A percentile compares a stretch with the other conserved stretches of the same genome.
These are phyloP conservation scores for Pythium aristosporum DNA, from an alignment of 352 stramenopile genomes.

Conservation along the genomic window DNA sequence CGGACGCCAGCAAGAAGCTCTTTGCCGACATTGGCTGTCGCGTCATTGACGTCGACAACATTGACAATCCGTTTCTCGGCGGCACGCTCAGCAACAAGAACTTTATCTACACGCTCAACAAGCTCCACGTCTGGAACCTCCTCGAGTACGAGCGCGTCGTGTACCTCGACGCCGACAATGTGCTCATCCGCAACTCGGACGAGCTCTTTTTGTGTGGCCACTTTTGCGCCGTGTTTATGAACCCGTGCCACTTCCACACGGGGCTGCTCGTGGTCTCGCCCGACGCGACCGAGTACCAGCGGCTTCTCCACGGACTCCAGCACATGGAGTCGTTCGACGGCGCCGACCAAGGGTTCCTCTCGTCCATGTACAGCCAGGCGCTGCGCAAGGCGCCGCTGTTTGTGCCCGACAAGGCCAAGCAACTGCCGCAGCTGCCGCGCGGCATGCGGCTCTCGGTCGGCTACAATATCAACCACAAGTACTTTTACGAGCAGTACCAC, in stretches of 20 bases:
- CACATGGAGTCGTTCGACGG: slow-evolving; percentile 74
- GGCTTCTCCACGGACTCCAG: slow-evolving; percentile 60
- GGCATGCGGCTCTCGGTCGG: slow-evolving; percentile 82
- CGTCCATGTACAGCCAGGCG: slow-evolving; percentile 84
- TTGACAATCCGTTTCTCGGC: slow-evolving; percentile 83
- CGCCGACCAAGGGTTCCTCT: slow-evolving; percentile 86
- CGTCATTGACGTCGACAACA: slow-evolving; percentile 85
- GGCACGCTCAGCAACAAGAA: slow-evolving; percentile 80
- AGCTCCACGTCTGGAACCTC: slow-evolving; percentile 90
- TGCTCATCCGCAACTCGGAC: slow-evolving; percentile 87
- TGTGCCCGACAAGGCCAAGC: slow-evolving; percentile 41
- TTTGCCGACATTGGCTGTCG: slow-evolving; percentile 84
- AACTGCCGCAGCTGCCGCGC: slow-evolving; percentile 40
- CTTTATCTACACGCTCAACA: slow-evolving; percentile 92
- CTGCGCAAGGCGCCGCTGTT: slow-evolving; percentile 75
- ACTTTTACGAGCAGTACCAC: slow-evolving; percentile 88
- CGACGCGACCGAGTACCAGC: slow-evolving; percentile 63
- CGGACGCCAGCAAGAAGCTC: slow-evolving; percentile 63
- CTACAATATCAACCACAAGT: slow-evolving; percentile 93
- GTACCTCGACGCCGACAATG: slow-evolving; percentile 91
- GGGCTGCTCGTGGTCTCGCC: slow-evolving; percentile 83
- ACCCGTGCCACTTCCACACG: slow-evolving; percentile 90
- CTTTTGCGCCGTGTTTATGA: slow-evolving; percentile 91
- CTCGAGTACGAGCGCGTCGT: slow-evolving; percentile 90
- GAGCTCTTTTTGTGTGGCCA: slow-evolving; percentile 86